Evolutionary conservation across 2,329 filamentous ascomycete genomes (phyloP).

Genomic region (Colletotrichum sojae): DNA sequence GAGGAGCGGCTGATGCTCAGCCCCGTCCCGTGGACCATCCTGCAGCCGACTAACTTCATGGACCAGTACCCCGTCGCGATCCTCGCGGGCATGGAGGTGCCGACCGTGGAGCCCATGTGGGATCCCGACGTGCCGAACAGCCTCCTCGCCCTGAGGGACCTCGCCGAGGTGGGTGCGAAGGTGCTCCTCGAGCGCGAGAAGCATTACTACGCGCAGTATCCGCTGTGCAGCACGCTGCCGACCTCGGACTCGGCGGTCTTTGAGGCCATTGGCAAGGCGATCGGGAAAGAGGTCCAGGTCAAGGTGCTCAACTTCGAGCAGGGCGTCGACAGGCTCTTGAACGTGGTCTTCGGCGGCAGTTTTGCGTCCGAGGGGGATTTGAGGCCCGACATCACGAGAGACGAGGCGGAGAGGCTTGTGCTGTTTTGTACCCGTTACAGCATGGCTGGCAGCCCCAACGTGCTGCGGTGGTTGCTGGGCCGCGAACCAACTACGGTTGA

Average conservation of each 20-base stretch:
- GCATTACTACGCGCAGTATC: conserved; percentile 9
- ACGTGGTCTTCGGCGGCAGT: background rate
- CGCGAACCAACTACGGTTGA: conserved; percentile 14
- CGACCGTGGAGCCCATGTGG: conserved; percentile 1
- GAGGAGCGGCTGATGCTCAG: conserved; percentile 19
- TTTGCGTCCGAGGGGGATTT: background rate
- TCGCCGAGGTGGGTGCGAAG: conserved; percentile 4
- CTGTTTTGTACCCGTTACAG: conserved; percentile 16
- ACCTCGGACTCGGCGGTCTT: background rate
- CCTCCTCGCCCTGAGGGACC: conserved; percentile 8
- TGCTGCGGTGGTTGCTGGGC: conserved; percentile 6
- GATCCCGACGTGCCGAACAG: conserved; percentile 7
- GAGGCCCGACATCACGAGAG: conserved; percentile 7
- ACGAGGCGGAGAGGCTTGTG: conserved; percentile 11
- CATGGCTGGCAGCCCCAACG: conserved; percentile 3
- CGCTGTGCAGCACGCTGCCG: background rate
- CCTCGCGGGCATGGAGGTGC: conserved; percentile 4
- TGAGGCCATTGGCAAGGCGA: conserved; percentile 1
- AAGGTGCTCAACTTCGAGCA: background rate
- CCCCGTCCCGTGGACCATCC: conserved; percentile 6
- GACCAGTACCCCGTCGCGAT: conserved; percentile 12
- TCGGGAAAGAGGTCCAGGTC: background rate
- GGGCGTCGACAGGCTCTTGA: conserved; percentile 1
- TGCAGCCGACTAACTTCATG: conserved; percentile 22
- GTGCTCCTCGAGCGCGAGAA: conserved; percentile 8